These are phyloP conservation scores for Beauveria sp. DNA, from an alignment of 2,329 filamentous ascomycete species.

Conservation along the genomic window DNA sequence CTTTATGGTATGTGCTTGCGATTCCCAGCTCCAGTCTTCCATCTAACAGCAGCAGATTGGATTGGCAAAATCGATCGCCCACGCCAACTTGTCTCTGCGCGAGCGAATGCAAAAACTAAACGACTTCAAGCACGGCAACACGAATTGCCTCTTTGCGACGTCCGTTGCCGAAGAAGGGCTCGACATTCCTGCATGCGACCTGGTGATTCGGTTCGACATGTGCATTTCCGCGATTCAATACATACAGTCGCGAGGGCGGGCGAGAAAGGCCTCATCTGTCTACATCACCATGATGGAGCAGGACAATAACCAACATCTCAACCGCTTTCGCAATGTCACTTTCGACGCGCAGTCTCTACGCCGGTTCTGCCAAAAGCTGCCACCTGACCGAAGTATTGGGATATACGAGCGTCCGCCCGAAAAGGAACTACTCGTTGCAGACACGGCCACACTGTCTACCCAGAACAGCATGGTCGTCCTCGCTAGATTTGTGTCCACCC, in stretches of 20 bases:
- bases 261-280: conserved; percentile 66
- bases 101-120: conserved; percentile 68
- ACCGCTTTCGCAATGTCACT: conserved; percentile 50
- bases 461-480: conserved; percentile 65
- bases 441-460: conserved; percentile 72
- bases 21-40: neutral
- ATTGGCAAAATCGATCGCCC: conserved; percentile 23
- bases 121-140: conserved; percentile 49
- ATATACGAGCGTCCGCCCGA: conserved; percentile 25
- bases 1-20: conserved; percentile 45
- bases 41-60: conserved; percentile 23
- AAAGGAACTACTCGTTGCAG: conserved; percentile 50
- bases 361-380: conserved; percentile 67
- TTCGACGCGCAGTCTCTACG: conserved; percentile 57
- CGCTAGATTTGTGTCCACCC: conserved; percentile 62
- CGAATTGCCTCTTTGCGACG: conserved; percentile 60
- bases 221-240: conserved; percentile 90
- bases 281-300: conserved; percentile 80
- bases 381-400: conserved; percentile 56
- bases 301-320: conserved; percentile 54
- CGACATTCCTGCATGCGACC: conserved; percentile 60
- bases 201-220: conserved; percentile 72
- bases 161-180: conserved; percentile 62
- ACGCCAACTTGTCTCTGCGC: conserved; percentile 59
- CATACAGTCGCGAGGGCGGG: conserved; percentile 84